Evolutionary conservation across 768 basidiomycete genomes (phyloP), one percentile per base, ranked within the genome.

Genomic region (Crepidotus variabilis): DNA sequence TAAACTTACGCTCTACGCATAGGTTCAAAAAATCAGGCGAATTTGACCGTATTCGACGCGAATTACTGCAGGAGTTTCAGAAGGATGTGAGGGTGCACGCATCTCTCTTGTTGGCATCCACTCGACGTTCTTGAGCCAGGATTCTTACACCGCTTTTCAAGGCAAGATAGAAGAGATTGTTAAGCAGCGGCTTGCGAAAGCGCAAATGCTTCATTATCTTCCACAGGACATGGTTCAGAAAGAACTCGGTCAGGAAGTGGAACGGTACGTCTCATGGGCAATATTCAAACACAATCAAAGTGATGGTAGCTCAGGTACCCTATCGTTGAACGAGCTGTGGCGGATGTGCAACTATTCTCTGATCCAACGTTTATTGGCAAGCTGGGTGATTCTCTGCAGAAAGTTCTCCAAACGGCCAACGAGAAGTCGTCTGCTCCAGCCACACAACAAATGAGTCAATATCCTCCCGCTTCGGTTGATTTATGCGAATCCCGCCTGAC

Each of bases 1-100:
- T 39, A 52, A 11, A 46, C 48, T 28, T 24, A 47, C 39, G 28
- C 48, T 18, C 47, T 16, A 36, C 46, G 33, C 32, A 46, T 61
- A 90, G 88, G 62, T 90, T 89, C 74, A 90, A 90, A 70, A 86
- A 85, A 63, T 87, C 87, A 10, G 88, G 88, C 24, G 87, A 90
- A 70, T 90, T 89, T 61, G 88, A 90, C 61, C 81, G 85, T 21
- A 66, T 90, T 59, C 78, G 88, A 50, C 79, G 81, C 50, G 83
- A 90, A 68, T 71, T 91, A 21, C 67, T 90, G 35, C 63, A 75
- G 6, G 75, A 84, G 63, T 88, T 88, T 67, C 80, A 83, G 61
- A 77, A 73, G 61, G 79, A 83, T 63, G 88, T 88, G 68, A 57
- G 82, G 73, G 16, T 45, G n/a, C 18, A 46, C 52, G 51, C 49